Base-by-base conservation (phyloP, 495 filamentous ascomycete genomes). In the Neurospora cerealis region DNA sequence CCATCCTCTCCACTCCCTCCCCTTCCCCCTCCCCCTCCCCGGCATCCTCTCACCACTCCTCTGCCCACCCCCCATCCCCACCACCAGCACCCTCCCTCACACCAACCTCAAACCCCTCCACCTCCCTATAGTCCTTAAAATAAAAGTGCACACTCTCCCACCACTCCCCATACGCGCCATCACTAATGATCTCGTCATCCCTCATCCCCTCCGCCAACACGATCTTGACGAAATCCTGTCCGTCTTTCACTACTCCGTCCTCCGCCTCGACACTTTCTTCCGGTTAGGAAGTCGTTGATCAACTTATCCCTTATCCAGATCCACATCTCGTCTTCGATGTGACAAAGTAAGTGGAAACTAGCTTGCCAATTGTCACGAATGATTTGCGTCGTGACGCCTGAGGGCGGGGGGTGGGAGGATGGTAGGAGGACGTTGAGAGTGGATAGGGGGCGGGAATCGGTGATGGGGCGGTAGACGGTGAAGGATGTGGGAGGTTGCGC, bases 261-360 rank as follows among this genome's bases (percentile, higher is more conserved):
- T 10, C 19, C 0, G 44, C n/a, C 8, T 21, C n/a, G 0, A 5
- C 3, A n/a, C 2, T 11, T 28, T 28, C 2, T 60, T 4, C 21
- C 48, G 4, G 11, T 15, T 0, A 60, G 4, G 11, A 60, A 60
- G 4, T 24, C 2, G 2, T 15, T 0, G 21, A 60, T 1, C n/a
- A 60, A 1, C 0, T 11, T 3, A 15, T 24, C 46, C 2, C 21
- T 24, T 0, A 54, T 21, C n/a, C 9, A 54, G 0, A 0, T 0
- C 46, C 46, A 54, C 0, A 24, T 0, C 2, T 28, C 10, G 0
- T 28, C 46, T 0, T 5, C 4, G n/a, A 54, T 0, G 11, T 28
- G 46, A 21, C 3, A 1, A 10, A 46, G n/a, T n/a, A n/a, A n/a
- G n/a, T 54, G 46, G 9, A 54, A 54, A 54, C 46, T 11, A 24